These are phyloP conservation scores for Morella rubra DNA, from an alignment of 306 rosid genomes.

Conservation along the genomic window DNA sequence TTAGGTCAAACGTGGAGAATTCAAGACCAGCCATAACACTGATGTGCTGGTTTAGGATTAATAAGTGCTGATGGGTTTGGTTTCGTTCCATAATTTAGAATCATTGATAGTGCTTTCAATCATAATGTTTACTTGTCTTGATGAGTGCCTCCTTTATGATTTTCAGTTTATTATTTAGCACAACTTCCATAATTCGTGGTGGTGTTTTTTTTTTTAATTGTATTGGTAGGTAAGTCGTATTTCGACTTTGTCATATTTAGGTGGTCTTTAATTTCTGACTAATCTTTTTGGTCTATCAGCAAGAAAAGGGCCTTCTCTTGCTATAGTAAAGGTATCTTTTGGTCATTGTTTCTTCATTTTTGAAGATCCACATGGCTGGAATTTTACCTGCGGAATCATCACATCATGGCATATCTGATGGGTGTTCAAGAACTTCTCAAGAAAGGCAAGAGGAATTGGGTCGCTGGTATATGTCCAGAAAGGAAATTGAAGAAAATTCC, in stretches of 20 bases:
- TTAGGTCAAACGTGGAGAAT: background rate
- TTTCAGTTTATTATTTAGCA: background rate
- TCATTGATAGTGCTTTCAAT: background rate
- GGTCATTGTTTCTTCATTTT: background rate
- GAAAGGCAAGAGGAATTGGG: constrained; percentile 47
- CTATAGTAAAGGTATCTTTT: background rate
- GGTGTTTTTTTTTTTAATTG: background rate
- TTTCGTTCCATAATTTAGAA: background rate
- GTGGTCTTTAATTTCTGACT: constrained; percentile 2
- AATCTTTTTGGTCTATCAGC: constrained; percentile 7
- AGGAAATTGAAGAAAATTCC: constrained; percentile 82
- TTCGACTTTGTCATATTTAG: background rate
- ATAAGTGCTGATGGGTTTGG: background rate
- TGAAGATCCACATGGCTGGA: constrained; percentile 41
- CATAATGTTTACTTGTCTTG: background rate
- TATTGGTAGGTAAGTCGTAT: background rate
- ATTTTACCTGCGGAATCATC: constrained; percentile 36
- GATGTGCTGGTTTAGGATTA: background rate
- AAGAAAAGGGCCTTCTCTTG: constrained; percentile 1
- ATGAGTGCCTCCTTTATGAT: background rate
- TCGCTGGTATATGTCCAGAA: constrained; percentile 78
- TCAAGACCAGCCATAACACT: background rate
- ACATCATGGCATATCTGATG: constrained; percentile 39
- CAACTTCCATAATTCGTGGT: background rate
- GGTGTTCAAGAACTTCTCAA: constrained; percentile 34